phyloP scores from a whole-genome alignment of 108 stramenopile species.

The Epipyxis sp. region DNA sequence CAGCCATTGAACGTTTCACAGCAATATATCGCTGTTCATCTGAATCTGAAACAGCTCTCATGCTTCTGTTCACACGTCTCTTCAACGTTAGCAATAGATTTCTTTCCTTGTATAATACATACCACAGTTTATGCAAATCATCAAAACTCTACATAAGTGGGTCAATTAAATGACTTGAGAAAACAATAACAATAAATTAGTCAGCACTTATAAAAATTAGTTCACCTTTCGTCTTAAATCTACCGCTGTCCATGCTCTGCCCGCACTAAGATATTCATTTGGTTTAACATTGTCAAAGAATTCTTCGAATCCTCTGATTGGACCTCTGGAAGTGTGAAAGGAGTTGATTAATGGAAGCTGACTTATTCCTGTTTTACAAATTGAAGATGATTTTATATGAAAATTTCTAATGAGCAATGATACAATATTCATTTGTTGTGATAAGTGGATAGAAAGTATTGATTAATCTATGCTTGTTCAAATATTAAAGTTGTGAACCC shows the following conservation, averaged over 20 bases:
- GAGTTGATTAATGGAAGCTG: background rate
- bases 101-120: slow-evolving; percentile 79
- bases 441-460: too few species aligned
- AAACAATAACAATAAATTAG: background rate
- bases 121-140: slow-evolving; percentile 84
- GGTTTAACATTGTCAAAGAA: slow-evolving; percentile 35
- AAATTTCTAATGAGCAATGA: too few species aligned
- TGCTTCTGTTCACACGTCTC: slow-evolving; percentile 65
- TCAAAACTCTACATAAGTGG: slow-evolving; percentile 63
- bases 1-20: slow-evolving; percentile 51
- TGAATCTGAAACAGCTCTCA: slow-evolving; percentile 47
- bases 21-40: slow-evolving; percentile 12
- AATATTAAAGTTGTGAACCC: too few species aligned
- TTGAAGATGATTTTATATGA: too few species aligned
- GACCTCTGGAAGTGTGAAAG: slow-evolving; percentile 19
- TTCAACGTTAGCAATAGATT: slow-evolving; percentile 74
- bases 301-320: slow-evolving; percentile 49
- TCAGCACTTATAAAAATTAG: background rate
- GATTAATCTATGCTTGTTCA: too few species aligned
- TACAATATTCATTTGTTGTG: too few species aligned
- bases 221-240: slow-evolving; percentile 54
- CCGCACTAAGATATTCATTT: slow-evolving; percentile 34
- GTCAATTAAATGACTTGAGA: background rate
- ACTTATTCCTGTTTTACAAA: background rate
- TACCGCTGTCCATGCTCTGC: slow-evolving; percentile 47